These are phyloP conservation scores for Flaveria sonorensis DNA, from an alignment of 129 eudicot species.

Conservation along the genomic window DNA sequence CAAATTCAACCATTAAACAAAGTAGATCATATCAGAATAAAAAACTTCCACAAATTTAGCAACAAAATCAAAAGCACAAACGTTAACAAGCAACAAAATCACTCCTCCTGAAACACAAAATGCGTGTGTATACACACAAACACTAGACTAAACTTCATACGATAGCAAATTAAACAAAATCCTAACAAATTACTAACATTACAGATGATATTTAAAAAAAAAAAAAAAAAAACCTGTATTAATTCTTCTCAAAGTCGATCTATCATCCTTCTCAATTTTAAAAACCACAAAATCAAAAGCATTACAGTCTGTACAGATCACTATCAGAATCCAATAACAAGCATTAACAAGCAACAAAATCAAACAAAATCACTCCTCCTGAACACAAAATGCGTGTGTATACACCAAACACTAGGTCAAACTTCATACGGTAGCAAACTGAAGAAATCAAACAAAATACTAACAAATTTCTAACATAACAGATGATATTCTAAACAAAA, in stretches of 20 bases:
- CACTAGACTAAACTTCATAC: not conserved
- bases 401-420: not conserved
- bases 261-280: not conserved
- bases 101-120: no score
- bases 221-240: conserved; percentile 48
- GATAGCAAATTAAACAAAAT: not conserved
- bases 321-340: not conserved
- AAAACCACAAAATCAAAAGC: not conserved
- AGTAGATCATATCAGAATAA: not conserved
- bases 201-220: not conserved
- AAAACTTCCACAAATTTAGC: not conserved
- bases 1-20: no score
- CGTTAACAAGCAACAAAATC: not conserved
- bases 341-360: not conserved
- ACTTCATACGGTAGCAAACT: not conserved
- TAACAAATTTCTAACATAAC: not conserved
- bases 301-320: not conserved
- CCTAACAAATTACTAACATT: not conserved
- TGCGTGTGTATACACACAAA: not conserved
- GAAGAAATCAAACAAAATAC: not conserved
- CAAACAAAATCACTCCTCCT: not conserved
- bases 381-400: not conserved
- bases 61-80: not conserved
- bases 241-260: conserved; percentile 30
- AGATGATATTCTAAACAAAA: not conserved